Conservation (phyloP, 176 grass and related monocot species). For the Panicum miliaceum region DNA sequence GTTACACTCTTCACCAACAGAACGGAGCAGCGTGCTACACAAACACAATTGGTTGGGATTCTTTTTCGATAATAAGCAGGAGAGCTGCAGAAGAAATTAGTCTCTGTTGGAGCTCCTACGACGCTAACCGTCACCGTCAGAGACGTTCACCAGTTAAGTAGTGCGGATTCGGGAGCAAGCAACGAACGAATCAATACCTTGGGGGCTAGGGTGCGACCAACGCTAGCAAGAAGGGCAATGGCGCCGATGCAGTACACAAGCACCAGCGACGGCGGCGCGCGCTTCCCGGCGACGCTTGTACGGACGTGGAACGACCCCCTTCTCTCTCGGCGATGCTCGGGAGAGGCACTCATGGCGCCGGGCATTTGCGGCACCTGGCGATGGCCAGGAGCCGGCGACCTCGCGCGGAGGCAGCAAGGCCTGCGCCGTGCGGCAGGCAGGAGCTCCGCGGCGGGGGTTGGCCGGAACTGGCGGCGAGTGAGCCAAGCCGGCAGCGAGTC, state of each 20-base stretch:
- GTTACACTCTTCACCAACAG: not conserved
- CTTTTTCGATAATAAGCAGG: not conserved
- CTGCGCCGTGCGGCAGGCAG: not conserved
- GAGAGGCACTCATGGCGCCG: not conserved
- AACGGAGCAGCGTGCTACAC: not conserved
- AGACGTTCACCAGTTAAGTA: not conserved
- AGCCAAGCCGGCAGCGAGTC: not conserved
- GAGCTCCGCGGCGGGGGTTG: not conserved
- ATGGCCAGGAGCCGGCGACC: not conserved
- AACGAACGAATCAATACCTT: slow-evolving; percentile 28
- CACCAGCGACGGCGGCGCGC: not conserved
- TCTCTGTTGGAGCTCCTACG: not conserved
- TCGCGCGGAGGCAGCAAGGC: not conserved
- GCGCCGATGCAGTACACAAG: slow-evolving; percentile 19
- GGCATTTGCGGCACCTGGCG: not conserved
- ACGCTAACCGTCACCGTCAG: not conserved
- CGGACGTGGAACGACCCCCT: slow-evolving; percentile 12
- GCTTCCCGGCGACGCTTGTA: slow-evolving; percentile 6
- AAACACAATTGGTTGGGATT: not conserved
- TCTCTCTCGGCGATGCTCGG: slow-evolving; percentile 17
- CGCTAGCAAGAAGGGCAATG: slow-evolving; percentile 5
- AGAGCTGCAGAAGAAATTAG: too few species aligned
- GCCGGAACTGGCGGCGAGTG: not conserved
- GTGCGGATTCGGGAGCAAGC: not conserved
- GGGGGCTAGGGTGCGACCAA: not conserved